phyloP scores from a whole-genome alignment of 108 stramenopile genomes.

The Skeletonema grethae region DNA sequence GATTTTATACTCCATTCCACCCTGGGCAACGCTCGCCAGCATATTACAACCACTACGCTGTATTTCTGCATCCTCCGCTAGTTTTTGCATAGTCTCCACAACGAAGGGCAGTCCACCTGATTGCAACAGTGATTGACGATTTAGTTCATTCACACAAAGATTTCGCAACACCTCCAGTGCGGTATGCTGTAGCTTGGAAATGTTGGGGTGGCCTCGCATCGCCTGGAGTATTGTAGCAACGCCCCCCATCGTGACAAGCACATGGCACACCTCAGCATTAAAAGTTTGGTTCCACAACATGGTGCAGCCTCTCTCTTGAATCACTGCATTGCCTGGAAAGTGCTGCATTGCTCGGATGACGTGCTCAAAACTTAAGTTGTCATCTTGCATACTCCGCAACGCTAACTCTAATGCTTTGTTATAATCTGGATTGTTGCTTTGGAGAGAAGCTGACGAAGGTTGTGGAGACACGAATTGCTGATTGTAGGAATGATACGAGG shows the following conservation, averaged over 20 bases:
- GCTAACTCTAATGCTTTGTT: conserved; percentile 10
- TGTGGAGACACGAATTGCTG: not conserved
- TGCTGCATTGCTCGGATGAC: conserved; percentile 41
- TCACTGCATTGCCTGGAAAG: conserved; percentile 34
- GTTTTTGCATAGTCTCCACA: conserved; percentile 28
- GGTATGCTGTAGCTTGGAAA: conserved; percentile 25
- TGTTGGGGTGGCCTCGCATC: conserved; percentile 47
- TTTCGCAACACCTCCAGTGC: conserved; percentile 53
- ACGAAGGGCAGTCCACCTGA: conserved; percentile 29
- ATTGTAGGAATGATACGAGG: conserved; percentile 34
- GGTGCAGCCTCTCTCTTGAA: conserved; percentile 53
- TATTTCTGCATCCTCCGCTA: conserved; percentile 29
- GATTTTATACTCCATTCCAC: conserved; percentile 46
- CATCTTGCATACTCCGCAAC: conserved; percentile 24
- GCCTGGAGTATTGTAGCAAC: conserved; percentile 47
- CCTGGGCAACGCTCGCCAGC: conserved; percentile 37
- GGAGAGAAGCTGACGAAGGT: not conserved
- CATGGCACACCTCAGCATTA: conserved; percentile 45
- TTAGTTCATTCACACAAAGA: conserved; percentile 26
- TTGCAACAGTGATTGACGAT: conserved; percentile 30
- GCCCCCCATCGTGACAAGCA: conserved; percentile 46
- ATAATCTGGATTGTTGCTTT: not conserved
- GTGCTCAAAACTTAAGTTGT: conserved; percentile 29
- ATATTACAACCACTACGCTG: conserved; percentile 33
- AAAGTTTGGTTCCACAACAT: conserved; percentile 55